Conservation (phyloP, 176 grass and related monocot species). For the Oryza brachyantha region DNA sequence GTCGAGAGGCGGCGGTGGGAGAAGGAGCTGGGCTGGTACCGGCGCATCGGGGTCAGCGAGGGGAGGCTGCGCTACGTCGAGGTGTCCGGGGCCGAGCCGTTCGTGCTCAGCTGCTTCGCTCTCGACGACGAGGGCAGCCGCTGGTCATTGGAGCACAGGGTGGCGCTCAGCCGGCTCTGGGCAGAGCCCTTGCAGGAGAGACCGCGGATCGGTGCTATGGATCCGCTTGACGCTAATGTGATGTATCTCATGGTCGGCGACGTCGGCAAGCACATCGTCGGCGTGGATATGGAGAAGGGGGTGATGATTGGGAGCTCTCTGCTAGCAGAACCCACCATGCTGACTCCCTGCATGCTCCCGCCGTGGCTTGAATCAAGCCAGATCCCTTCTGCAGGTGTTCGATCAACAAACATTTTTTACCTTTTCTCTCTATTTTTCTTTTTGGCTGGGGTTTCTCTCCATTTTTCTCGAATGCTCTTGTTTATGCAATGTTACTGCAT, state of each 20-base stretch:
- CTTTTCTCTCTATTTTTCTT: no score
- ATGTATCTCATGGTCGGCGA: background rate
- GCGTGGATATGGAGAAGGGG: slow-evolving; percentile 13
- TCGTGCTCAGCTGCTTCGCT: slow-evolving; percentile 2
- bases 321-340: no score
- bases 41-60: slow-evolving; percentile 29
- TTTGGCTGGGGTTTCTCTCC: no score
- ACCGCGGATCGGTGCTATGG: background rate
- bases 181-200: no score
- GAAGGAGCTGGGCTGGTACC: background rate
- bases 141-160: slow-evolving; percentile 32
- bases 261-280: background rate
- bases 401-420: no score
- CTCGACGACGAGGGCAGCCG: background rate
- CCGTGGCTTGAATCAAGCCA: background rate
- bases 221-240: slow-evolving; percentile 4
- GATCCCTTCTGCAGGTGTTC: slow-evolving; percentile 28
- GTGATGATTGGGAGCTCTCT: background rate
- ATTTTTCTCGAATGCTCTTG: no score
- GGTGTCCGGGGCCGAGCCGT: slow-evolving; percentile 29
- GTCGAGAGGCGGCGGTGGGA: no score
- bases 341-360: slow-evolving; percentile 4
- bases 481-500: no score
- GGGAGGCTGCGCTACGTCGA: slow-evolving; percentile 34
- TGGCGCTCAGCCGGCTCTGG: no score